phyloP scores from a whole-genome alignment of 2,329 filamentous ascomycete genomes.

The Monosporascus sp. region DNA sequence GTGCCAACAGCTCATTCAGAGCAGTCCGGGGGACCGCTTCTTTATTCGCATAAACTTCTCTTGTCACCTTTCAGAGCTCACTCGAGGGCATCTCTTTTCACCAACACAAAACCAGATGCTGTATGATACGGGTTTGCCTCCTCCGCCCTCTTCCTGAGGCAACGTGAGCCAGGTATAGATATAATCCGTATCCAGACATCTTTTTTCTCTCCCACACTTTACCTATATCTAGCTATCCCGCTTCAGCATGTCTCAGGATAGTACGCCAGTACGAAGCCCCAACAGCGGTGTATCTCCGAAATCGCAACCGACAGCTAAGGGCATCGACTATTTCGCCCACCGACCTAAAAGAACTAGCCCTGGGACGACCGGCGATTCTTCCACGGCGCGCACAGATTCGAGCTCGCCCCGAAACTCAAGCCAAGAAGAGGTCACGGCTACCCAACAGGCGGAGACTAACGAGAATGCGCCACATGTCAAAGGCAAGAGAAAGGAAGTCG shows the following conservation, averaged over 20 bases:
- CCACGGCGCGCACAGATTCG: conserved; percentile 7
- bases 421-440: conserved; percentile 4
- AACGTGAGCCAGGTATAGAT: conserved; percentile 32
- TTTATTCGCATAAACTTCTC: not conserved
- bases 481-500: conserved; percentile 17
- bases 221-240: conserved; percentile 7
- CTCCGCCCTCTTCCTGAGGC: conserved; percentile 38
- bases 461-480: conserved; percentile 5
- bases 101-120: conserved; percentile 27
- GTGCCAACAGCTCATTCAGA: not conserved
- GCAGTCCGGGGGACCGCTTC: not conserved
- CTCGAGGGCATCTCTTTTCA: conserved; percentile 5
- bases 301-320: conserved; percentile 19
- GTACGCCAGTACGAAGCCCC: conserved; percentile 16
- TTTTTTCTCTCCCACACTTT: conserved; percentile 5
- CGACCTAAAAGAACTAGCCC: conserved; percentile 10
- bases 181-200: conserved; percentile 6
- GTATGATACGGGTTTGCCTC: conserved; percentile 30
- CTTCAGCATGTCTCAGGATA: conserved; percentile 19
- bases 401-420: conserved; percentile 7
- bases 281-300: conserved; percentile 22
- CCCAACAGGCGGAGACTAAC: not conserved
- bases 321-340: conserved; percentile 22
- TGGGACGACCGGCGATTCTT: not conserved
- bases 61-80: not conserved